Base-by-base conservation (phyloP, 2,329 filamentous ascomycete genomes). In the Aureobasidium leucospermi region DNA sequence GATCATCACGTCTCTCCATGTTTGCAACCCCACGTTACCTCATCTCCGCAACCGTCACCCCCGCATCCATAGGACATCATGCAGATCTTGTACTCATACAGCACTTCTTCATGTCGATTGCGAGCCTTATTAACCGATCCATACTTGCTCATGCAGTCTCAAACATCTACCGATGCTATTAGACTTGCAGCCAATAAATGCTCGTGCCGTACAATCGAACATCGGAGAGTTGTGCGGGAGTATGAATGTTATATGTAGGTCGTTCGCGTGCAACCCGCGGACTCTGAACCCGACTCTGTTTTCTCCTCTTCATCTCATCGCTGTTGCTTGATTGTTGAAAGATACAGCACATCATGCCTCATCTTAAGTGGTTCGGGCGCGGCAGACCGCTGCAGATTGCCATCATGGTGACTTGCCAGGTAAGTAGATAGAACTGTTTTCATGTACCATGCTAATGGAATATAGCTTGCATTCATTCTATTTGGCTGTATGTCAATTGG, bases 381-480 rank as follows among this genome's bases (percentile, higher is more conserved):
- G 70, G 69, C 36, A 61, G 62, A 34, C 61, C 58, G 28, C 63
- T 71, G 15, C 67, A 66, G 23, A 63, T 65, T 32, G 68, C 70
- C 8, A 70, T 72, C 34, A 69, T 66, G 45, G 61, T 70, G 8
- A 63, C 63, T 28, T 70, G 69, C 60, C 67, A 70, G 60, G 64
- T 61, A 48, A 60, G 48, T 28, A 32, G 15, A 16, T 43, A 4
- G 4, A 29, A 7, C 34, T 6, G 5, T 38, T 9, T 13, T 11
- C 13, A 36, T 13, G 15, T 9, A 29, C 15, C 16, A 7, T 32
- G 28, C 45, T 61, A 15, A 57, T 19, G 6, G 29, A 16, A 2
- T 13, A 32, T 19, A 63, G 60, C 52, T 67, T 43, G 65, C 66
- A 2, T 71, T 71, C 58, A 64, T 72, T n/a, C 61, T 71, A 1